Base-by-base conservation (phyloP, 1,284 basidiomycete genomes). In the Austroboletus niveus region DNA sequence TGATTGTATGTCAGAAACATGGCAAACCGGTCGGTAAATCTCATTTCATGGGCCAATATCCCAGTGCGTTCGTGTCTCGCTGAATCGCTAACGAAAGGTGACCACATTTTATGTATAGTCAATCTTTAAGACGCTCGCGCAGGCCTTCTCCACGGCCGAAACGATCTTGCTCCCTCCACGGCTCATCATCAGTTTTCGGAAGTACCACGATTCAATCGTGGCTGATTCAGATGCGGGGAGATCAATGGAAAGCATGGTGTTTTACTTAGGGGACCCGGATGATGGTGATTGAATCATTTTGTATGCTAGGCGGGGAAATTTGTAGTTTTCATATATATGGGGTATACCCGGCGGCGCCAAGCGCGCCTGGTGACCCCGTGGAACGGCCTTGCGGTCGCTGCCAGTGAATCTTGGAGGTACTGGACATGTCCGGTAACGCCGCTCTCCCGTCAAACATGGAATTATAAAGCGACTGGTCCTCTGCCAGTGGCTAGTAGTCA, bases 101-200 rank as follows among this genome's bases (percentile, higher is more conserved):
- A 24, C 22, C 22, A 24, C 22, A 5, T 24, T 24, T 24, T 30
- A 8, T 41, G 17, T 38, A 2, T 20, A 50, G 52, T n/a, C 20
- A 20, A 31, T 11, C 22, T 52, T 24, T 20, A 31, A 39, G 29
- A 39, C 32, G 14, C 31, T 55, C 30, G 52, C 41, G 1, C 27
- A 34, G 24, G 22, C 38, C 2, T 51, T 54, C 20, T 35, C 30
- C 17, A 38, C 47, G 8, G 34, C 55, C 20, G 53, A 46, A 2
- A 48, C 48, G 8, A 47, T 48, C 42, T 40, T 56, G 11, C 45
- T 48, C 31, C 45, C 53, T 12, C 48, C 54, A 9, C 53, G 45
- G 3, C 52, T 56, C 42, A 39, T 56, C 22, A 31, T 56, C 48
- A 51, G 48, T 36, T 55, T 56, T 31, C 53, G 53, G 15, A 32